Percentiles rank a stretch among this genome's conserved stretches.
These are phyloP conservation scores for Aspergillus spinulosporus DNA, from an alignment of 2,329 filamentous ascomycete species.

Conservation along the genomic window DNA sequence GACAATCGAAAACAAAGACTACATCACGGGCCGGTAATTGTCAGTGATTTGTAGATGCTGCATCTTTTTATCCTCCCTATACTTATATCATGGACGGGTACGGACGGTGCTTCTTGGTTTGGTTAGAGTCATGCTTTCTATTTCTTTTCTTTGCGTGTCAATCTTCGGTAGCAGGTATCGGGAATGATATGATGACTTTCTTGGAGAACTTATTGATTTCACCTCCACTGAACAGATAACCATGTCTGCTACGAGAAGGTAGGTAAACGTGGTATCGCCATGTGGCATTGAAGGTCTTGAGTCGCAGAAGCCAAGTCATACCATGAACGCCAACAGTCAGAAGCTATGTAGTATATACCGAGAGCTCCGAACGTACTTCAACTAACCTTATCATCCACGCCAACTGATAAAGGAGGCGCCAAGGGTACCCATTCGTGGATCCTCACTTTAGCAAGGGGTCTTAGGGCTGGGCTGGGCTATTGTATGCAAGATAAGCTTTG, in stretches of 20 bases:
- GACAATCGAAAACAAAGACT: slow-evolving; percentile 82
- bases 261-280: no score
- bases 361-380: no score
- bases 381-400: neutral
- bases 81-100: slow-evolving; percentile 6
- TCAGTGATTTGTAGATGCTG: slow-evolving; percentile 3
- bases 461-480: no score
- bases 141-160: neutral
- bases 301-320: no score
- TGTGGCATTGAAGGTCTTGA: no score
- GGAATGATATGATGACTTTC: neutral
- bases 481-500: no score
- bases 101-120: slow-evolving; percentile 7
- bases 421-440: neutral
- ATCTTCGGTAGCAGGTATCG: slow-evolving; percentile 1
- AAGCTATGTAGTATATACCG: neutral
- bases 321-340: neutral
- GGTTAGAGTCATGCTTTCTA: neutral
- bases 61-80: slow-evolving; percentile 1
- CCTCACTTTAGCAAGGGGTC: neutral
- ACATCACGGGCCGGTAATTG: slow-evolving; percentile 52
- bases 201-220: no score
- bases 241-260: neutral
- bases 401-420: neutral
- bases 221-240: neutral